A percentile compares a stretch with the other conserved stretches of the same genome.
Evolutionary conservation across 345 rosid species (phyloP).

Genomic region (Eucalyptus virginea): DNA sequence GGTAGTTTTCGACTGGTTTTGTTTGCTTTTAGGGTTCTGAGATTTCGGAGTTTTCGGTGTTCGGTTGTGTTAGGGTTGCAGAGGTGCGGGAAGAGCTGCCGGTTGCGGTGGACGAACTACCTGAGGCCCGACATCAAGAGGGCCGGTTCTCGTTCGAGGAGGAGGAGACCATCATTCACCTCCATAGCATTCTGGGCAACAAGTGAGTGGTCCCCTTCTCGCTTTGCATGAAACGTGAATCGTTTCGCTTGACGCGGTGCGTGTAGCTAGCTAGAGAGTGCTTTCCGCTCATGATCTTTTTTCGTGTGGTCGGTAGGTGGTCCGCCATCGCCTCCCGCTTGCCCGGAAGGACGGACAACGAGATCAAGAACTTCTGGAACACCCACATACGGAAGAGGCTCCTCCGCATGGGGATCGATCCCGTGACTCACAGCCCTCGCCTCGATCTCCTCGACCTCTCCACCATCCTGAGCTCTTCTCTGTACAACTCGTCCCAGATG

Average conservation of each 20-base stretch:
- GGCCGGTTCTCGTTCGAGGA: slow-evolving; percentile 68
- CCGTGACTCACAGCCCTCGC: slow-evolving; percentile 71
- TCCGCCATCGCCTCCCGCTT: slow-evolving; percentile 75
- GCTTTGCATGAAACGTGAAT: not conserved
- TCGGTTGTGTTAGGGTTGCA: slow-evolving; percentile 27
- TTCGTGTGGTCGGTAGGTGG: slow-evolving; percentile 31
- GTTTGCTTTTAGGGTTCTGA: not conserved
- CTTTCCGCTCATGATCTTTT: not conserved
- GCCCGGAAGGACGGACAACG: slow-evolving; percentile 88
- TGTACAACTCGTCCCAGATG: slow-evolving; percentile 30
- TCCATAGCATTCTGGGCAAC: slow-evolving; percentile 63
- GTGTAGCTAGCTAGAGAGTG: not conserved
- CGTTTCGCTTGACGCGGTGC: not conserved
- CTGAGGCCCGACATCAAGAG: slow-evolving; percentile 76
- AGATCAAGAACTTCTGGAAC: slow-evolving; percentile 86
- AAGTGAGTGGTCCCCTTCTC: slow-evolving; percentile 27
- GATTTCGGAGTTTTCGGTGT: not conserved
- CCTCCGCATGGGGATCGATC: slow-evolving; percentile 84
- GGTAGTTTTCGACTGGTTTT: not conserved
- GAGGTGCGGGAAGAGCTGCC: slow-evolving; percentile 79
- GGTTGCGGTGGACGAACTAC: slow-evolving; percentile 74
- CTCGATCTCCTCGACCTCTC: slow-evolving; percentile 74
- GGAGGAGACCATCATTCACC: slow-evolving; percentile 62
- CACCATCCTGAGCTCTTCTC: slow-evolving; percentile 39
- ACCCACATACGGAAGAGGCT: slow-evolving; percentile 69